A percentile compares a stretch with the other conserved stretches of the same genome.
Evolutionary conservation across 2,329 filamentous ascomycete genomes (phyloP).

Genomic region (Annulohypoxylon truncatum): DNA sequence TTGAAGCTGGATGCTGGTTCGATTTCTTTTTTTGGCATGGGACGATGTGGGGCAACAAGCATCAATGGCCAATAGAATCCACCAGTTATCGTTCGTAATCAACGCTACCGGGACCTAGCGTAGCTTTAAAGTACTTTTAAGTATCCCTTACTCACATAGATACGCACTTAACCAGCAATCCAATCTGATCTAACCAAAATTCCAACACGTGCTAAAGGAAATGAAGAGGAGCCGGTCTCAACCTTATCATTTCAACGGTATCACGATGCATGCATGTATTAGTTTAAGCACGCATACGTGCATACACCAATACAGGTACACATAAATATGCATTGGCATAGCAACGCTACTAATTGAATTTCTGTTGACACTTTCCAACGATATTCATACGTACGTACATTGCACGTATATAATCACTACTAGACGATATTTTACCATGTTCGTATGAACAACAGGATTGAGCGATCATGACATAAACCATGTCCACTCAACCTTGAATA

Average conservation of each 20-base stretch:
- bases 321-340: neutral
- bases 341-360: neutral
- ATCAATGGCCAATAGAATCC: slow-evolving; percentile 7
- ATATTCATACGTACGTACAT: too few species aligned
- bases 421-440: slow-evolving; percentile 2
- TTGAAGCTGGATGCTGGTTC: slow-evolving; percentile 25
- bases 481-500: slow-evolving; percentile 10
- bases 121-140: slow-evolving; percentile 14
- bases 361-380: slow-evolving; percentile 15
- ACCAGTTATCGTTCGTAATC: slow-evolving; percentile 26
- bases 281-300: neutral
- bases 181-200: slow-evolving; percentile 19
- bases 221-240: slow-evolving; percentile 19
- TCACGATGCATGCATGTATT: neutral
- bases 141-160: slow-evolving; percentile 1
- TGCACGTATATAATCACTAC: too few species aligned
- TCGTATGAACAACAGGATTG: slow-evolving; percentile 18
- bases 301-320: neutral
- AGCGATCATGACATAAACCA: slow-evolving; percentile 9
- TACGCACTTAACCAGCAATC: slow-evolving; percentile 1
- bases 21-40: slow-evolving; percentile 38
- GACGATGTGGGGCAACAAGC: slow-evolving; percentile 1
- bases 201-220: slow-evolving; percentile 21
- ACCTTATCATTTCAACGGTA: slow-evolving; percentile 16
- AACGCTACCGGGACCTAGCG: slow-evolving; percentile 6